A percentile compares a stretch with the other conserved stretches of the same genome.
phyloP scores from a whole-genome alignment of 208 protist species.

The Leishmania lainsoni region DNA sequence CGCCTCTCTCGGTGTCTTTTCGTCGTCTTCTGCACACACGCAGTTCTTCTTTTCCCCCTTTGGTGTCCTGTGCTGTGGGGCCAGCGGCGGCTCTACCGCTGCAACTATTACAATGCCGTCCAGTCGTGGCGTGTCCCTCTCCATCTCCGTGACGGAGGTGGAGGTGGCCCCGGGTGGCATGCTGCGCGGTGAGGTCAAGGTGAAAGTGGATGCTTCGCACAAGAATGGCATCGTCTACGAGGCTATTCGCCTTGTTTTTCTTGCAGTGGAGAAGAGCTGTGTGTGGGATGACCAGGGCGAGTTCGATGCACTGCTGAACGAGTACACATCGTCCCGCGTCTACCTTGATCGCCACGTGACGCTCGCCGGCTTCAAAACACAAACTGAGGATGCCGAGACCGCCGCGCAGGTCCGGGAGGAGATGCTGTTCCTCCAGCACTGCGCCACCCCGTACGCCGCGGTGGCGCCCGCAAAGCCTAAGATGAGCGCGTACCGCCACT shows the following conservation, averaged over 20 bases:
- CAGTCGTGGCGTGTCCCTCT: constrained; percentile 29
- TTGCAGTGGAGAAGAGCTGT: constrained; percentile 45
- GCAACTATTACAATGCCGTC: constrained; percentile 16
- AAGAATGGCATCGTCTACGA: constrained; percentile 37
- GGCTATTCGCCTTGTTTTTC: constrained; percentile 43
- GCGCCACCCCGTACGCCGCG: constrained; percentile 49
- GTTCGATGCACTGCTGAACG: constrained; percentile 56
- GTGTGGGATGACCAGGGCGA: constrained; percentile 67
- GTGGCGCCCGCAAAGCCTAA: constrained; percentile 42
- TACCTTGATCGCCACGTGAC: constrained; percentile 68
- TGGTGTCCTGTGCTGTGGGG: background rate
- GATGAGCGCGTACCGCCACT: constrained; percentile 26
- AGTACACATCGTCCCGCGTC: constrained; percentile 54
- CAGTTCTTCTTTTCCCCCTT: background rate
- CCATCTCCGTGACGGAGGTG: constrained; percentile 11
- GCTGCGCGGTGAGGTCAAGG: constrained; percentile 41
- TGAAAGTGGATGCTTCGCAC: constrained; percentile 30
- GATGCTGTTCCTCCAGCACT: constrained; percentile 51
- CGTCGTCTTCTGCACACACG: background rate
- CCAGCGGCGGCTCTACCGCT: background rate
- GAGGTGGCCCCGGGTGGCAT: constrained; percentile 31
- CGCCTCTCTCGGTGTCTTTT: background rate
- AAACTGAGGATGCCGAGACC: constrained; percentile 46
- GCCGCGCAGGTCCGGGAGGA: constrained; percentile 50
- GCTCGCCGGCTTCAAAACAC: constrained; percentile 41